Evolutionary conservation across 106 monocot genomes (phyloP), one percentile per base, ranked within the genome.

Genomic region (Platanthera guangdongensis): DNA sequence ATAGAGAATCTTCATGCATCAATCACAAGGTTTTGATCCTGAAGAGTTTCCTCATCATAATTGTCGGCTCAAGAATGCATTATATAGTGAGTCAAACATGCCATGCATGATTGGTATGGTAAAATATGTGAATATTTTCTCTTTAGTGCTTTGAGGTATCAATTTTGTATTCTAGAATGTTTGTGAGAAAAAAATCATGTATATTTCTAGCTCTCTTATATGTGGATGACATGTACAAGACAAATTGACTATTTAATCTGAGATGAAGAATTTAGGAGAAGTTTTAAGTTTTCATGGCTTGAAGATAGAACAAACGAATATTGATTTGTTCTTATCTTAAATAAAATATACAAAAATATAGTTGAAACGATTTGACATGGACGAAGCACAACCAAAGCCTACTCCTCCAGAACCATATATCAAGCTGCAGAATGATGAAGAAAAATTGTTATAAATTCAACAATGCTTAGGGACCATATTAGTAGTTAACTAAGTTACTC

Each of bases 211-310:
- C 25, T 21, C 65, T 65, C 25, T 21, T 65, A 8, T 65, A 65
- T 21, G 65, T 65, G 65, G 65, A 65, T 65, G 65, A 65, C 19
- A 65, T 65, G 65, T 65, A n/a, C 3, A 9, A 14, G 65, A 65
- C 7, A 18, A 65, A 7, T 14, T 65, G 19, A 7, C 65, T 8
- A 9, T 65, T 7, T 22, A 22, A n/a, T 65, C 25, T 65, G 65
- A 65, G 1, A 65, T 65, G 65, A 65, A 65, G 19, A 65, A n/a
- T 65, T 18, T 65, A 21, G 3, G 65, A 19, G 65, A 65, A 65
- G 65, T 22, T 65, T 0, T 0, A 14, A 4, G 65, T 18, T 65
- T 65, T 65, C 65, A 4, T 65, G 65, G 65, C 19, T 65, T 65
- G 25, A 3, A 65, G 19, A 21, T 65, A 21, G 65, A 65, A n/a